phyloP scores from a whole-genome alignment of 345 rosid genomes.

The Aquilaria malaccensis region DNA sequence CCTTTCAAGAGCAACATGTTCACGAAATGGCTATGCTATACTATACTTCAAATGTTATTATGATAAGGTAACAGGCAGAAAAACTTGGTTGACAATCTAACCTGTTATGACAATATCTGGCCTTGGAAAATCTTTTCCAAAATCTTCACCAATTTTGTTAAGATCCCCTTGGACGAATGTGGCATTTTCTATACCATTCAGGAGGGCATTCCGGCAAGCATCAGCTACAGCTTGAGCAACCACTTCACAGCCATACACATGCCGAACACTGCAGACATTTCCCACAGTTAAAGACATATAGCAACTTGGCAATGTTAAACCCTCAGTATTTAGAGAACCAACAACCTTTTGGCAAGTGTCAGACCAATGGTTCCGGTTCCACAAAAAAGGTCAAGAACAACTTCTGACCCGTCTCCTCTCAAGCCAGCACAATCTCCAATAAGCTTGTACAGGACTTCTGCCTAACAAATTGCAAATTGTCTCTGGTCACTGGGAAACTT shows the following conservation, averaged over 20 bases:
- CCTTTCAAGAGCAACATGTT: no score
- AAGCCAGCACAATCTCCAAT: conserved; percentile 80
- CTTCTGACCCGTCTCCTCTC: conserved; percentile 86
- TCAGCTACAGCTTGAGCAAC: conserved; percentile 87
- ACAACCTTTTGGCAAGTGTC: conserved; percentile 74
- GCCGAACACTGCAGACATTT: conserved; percentile 45
- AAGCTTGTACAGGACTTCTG: conserved; percentile 83
- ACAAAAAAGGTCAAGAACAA: conserved; percentile 88
- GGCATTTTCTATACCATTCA: conserved; percentile 74
- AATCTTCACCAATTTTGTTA: conserved; percentile 77
- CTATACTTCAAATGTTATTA: not conserved
- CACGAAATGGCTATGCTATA: not conserved
- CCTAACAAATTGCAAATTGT: conserved; percentile 37
- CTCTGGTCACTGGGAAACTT: no score
- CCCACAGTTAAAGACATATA: no score
- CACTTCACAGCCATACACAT: conserved; percentile 90
- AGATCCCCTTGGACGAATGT: conserved; percentile 91
- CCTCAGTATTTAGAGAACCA: not conserved
- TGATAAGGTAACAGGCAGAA: no score
- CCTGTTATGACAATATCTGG: conserved; percentile 89
- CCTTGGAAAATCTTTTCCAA: conserved; percentile 71
- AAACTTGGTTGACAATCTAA: conserved; percentile 21
- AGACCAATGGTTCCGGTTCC: conserved; percentile 96
- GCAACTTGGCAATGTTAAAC: not conserved
- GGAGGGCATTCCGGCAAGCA: conserved; percentile 63